These are phyloP conservation scores for Allium sativum DNA, from an alignment of 106 monocot species.

Conservation along the genomic window DNA sequence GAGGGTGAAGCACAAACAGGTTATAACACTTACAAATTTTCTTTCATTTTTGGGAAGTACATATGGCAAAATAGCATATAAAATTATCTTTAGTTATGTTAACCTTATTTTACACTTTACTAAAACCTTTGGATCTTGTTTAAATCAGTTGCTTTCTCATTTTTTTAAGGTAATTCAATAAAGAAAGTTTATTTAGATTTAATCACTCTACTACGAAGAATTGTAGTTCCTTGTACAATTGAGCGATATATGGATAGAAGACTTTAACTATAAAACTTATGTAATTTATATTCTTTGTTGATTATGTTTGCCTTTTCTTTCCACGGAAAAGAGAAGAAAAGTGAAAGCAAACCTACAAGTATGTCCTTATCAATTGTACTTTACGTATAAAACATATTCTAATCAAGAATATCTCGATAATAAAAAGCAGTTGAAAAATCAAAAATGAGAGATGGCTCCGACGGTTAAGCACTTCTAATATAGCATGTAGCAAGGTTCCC, in stretches of 20 bases:
- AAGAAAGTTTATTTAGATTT: background rate
- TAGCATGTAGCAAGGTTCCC: slow-evolving; percentile 55
- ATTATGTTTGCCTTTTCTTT: slow-evolving; percentile 1
- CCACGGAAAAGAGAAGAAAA: slow-evolving; percentile 7
- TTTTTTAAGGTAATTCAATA: background rate
- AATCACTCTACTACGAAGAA: background rate
- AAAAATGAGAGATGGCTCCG: background rate
- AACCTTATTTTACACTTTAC: too few relatives aligned
- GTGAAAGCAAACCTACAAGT: slow-evolving; percentile 5
- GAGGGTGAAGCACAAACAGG: too few relatives aligned
- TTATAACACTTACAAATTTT: too few relatives aligned
- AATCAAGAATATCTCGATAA: background rate
- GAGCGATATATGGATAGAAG: background rate
- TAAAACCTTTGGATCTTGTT: background rate
- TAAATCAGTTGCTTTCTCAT: background rate
- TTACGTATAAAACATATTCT: background rate
- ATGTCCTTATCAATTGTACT: background rate
- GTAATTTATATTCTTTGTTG: background rate
- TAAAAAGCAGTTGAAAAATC: background rate
- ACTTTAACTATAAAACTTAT: background rate
- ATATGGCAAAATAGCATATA: too few relatives aligned
- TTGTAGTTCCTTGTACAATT: background rate
- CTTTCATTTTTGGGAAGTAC: too few relatives aligned
- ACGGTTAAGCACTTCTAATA: slow-evolving; percentile 35
- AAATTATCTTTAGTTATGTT: too few relatives aligned